Evolutionary conservation across 208 protist species (phyloP), one percentile per base, ranked within the genome.

Genomic region (Leishmania aethiopica): DNA sequence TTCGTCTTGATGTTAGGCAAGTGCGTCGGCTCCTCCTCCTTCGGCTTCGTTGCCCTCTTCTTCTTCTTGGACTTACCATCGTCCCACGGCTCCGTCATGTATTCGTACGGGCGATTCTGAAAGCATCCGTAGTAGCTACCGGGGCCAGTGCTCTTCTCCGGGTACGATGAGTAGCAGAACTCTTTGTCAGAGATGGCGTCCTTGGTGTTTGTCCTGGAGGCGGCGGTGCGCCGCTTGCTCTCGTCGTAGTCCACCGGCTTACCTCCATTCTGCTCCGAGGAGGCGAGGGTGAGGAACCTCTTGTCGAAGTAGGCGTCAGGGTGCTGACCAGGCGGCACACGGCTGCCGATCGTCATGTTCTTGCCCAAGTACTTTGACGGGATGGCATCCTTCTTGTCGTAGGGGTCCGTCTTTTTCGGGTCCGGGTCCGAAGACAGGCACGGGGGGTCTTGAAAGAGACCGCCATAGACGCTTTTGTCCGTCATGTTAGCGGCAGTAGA

Each of bases 71-170:
- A 84, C 78, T 78, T 88, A 13, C 78, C 82, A 57, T 91, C 87
- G 15, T 90, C 87, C 81, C 89, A 90, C 53, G 89, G 89, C 76
- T 92, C 91, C 66, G 90, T 92, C 79, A 95, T 91, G 85, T 95
- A 94, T 82, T 94, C 91, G 81, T 90, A 93, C 19, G 93, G 90
- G 3, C 84, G 83, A 66, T 84, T 80, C 81, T 97, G 94, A 79
- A 97, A 93, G 88, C 92, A 96, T 51, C 94, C 94, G 60, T 88
- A 91, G 90, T 94, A 97, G 84, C 93, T 96, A 45, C 94, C 94
- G 0, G 94, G 90, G 22, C 94, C 94, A 51, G 93, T 94, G 88
- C 92, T 96, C 77, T 84, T 81, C 55, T 93, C 78, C 28, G 94
- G 89, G 67, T 84, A 93, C 45, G 94, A 97, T 3, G 92, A 81